phyloP scores from a whole-genome alignment of 192 early-diverging fungal genomes.

The Blastocladiella britannica region DNA sequence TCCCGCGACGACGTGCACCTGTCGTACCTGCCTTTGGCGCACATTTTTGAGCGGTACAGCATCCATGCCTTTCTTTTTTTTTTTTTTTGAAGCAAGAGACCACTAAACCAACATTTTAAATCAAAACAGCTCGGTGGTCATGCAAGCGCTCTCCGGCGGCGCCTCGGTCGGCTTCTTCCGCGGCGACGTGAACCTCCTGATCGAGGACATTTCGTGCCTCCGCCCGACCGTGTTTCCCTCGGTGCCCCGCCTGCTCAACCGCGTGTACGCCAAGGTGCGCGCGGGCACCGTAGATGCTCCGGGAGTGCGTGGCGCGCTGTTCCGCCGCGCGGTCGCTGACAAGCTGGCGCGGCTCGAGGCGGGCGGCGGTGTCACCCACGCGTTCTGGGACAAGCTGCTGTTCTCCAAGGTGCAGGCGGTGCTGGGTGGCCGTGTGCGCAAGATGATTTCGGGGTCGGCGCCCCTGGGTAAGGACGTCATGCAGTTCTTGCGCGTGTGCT shows the following conservation, averaged over 20 bases:
- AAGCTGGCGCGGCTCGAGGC: constrained; percentile 40
- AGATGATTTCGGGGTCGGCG: constrained; percentile 45
- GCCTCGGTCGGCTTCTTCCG: constrained; percentile 56
- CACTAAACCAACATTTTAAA: constrained; percentile 41
- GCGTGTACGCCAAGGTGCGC: constrained; percentile 62
- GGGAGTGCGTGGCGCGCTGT: constrained; percentile 28
- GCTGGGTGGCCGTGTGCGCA: constrained; percentile 53
- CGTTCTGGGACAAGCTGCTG: constrained; percentile 73
- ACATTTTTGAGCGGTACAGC: constrained; percentile 11
- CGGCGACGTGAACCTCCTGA: constrained; percentile 42
- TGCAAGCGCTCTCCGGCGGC: constrained; percentile 27
- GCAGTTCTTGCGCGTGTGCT: constrained; percentile 43
- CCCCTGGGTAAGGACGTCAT: constrained; percentile 43
- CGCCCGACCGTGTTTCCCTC: constrained; percentile 65
- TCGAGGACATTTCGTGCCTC: constrained; percentile 61
- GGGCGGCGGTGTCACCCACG: constrained; percentile 41
- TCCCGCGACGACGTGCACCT: constrained; percentile 11
- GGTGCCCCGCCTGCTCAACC: constrained; percentile 73
- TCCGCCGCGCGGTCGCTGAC: constrained; percentile 29
- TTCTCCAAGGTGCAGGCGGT: constrained; percentile 63
- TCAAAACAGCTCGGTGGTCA: constrained; percentile 48
- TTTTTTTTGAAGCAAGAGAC: too few species aligned
- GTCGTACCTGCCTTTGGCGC: constrained; percentile 5
- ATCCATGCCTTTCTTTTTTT: constrained; percentile 13
- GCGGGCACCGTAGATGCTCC: constrained; percentile 35